Percentiles rank a stretch among this genome's conserved stretches.
phyloP scores from a whole-genome alignment of 768 basidiomycete genomes.

The Suillus plorans region DNA sequence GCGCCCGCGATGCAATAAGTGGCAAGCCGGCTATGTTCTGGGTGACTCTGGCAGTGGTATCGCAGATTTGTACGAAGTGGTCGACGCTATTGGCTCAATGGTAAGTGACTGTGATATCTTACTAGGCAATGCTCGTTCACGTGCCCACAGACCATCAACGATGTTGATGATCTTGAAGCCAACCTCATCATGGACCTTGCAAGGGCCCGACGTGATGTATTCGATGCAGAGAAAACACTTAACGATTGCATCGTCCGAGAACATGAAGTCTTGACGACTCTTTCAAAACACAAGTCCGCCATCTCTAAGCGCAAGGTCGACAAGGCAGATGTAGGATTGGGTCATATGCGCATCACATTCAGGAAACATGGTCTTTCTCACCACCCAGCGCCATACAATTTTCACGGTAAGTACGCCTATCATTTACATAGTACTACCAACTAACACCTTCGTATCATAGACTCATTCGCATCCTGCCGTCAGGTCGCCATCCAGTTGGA shows the following conservation, averaged over 20 bases:
- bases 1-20: not conserved
- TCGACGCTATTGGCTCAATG: not conserved
- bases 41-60: not conserved
- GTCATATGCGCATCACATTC: not conserved
- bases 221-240: not conserved
- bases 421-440: not conserved
- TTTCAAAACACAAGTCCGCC: not conserved
- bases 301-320: not conserved
- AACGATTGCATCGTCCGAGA: not conserved
- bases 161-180: not conserved
- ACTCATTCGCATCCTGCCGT: not conserved
- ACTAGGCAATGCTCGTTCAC: not conserved
- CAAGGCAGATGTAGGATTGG: not conserved
- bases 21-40: not conserved
- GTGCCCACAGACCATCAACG: not conserved
- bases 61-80: not conserved
- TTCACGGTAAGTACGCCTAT: not conserved
- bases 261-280: not conserved
- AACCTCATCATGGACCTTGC: not conserved
- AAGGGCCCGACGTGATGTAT: not conserved
- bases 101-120: not conserved
- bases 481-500: not conserved
- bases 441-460: not conserved
- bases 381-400: not conserved
- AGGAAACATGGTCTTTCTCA: not conserved